Percentiles rank a stretch among this genome's conserved stretches.
Evolutionary conservation across 441 rosid genomes (phyloP).

Genomic region (Brassica hybrid): DNA sequence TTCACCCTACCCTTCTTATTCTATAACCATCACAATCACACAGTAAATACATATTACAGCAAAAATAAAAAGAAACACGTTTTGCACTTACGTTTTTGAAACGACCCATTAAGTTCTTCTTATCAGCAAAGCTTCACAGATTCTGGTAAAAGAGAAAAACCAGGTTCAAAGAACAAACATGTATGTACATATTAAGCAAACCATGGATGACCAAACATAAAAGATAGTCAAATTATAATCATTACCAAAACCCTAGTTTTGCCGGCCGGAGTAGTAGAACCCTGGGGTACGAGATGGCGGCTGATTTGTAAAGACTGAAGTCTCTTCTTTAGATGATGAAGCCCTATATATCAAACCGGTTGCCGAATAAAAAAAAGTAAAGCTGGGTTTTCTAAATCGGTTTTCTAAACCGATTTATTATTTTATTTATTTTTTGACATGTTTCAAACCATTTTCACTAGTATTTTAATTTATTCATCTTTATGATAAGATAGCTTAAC

Average conservation of each 20-base stretch:
- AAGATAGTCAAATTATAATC: neutral
- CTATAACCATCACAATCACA: neutral
- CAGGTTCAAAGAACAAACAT: slow-evolving; percentile 19
- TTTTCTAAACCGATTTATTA: slow-evolving; percentile 4
- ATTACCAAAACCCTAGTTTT: slow-evolving; percentile 35
- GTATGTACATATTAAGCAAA: neutral
- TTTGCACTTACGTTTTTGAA: slow-evolving; percentile 54
- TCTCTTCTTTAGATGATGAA: neutral
- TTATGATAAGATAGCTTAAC: neutral
- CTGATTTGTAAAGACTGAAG: slow-evolving; percentile 12
- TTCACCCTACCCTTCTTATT: slow-evolving; percentile 61
- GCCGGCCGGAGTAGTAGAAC: slow-evolving; percentile 23
- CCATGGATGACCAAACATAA: too few species aligned
- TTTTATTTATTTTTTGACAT: neutral
- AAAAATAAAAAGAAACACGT: neutral
- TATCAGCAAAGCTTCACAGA: slow-evolving; percentile 14
- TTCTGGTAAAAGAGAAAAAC: slow-evolving; percentile 19
- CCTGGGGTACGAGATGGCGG: slow-evolving; percentile 22
- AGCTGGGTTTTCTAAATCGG: slow-evolving; percentile 16
- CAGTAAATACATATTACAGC: neutral
- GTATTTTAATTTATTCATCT: neutral
- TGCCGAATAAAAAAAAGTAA: neutral
- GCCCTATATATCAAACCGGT: slow-evolving; percentile 39
- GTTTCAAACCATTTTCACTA: neutral
- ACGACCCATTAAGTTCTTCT: slow-evolving; percentile 50